Base-by-base conservation (phyloP, 2,329 filamentous ascomycete genomes). In the Fusarium sp. region DNA sequence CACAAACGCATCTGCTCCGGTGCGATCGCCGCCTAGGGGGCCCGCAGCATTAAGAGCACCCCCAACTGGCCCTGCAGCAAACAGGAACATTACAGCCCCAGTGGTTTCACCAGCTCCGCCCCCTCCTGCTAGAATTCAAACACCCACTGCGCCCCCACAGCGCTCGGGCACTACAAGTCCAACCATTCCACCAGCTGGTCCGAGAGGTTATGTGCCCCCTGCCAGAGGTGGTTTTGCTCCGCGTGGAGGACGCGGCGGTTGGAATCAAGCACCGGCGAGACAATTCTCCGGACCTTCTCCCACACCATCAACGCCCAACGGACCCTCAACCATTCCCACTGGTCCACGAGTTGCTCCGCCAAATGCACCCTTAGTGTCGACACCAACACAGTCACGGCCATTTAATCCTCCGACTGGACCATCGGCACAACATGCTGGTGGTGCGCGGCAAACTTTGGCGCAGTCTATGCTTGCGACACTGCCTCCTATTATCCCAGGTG, bases 401-500 rank as follows among this genome's bases (percentile, higher is more conserved):
- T 88, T 89, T 75, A 88, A 88, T 68, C 86, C 86, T 4, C 87
- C 86, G 5, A 88, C 87, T 3, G 87, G 87, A 5, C 87, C 86
- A n/a, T 79, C 80, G 20, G 75, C 78, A n/a, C 79, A 80, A 65
- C 79, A 81, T 62, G 72, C 77, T 47, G 72, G 75, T 59, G 75
- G 72, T 58, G 74, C 78, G 47, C 79, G 83, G 25, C 83, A 81
- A 56, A 84, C 82, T 23, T 78, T 89, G 12, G 85, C 84, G 3
- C 86, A 89, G 68, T 84, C 80, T 72, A 79, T 88, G 20, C 78
- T 89, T 3, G 77, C 84, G 20, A 83, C 82, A 4, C 79, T 89
- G 74, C 84, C 87, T 2, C 82, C 82, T 18, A 76, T 87, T 51
- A 75, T 89, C 16, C 83, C 86, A 0, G 86, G 87, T 40, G 87